phyloP scores from a whole-genome alignment of 768 basidiomycete genomes.

The Suillus alpinus region DNA sequence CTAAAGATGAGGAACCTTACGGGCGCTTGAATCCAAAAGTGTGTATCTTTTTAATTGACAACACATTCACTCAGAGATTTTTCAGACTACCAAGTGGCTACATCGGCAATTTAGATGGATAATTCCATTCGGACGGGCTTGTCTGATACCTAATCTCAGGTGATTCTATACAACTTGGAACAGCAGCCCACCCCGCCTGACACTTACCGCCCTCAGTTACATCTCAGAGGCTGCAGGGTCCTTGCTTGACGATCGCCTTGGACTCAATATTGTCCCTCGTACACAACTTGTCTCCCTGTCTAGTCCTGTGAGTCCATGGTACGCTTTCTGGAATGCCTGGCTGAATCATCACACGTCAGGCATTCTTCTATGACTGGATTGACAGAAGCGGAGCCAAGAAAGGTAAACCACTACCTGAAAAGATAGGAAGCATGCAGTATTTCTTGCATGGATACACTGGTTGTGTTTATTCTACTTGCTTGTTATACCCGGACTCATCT shows the following conservation, averaged over 20 bases:
- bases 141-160: conserved; percentile 89
- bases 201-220: conserved; percentile 48
- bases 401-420: conserved; percentile 79
- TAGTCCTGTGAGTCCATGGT: conserved; percentile 47
- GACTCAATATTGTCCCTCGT: conserved; percentile 78
- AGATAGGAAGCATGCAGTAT: conserved; percentile 88
- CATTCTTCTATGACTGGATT: conserved; percentile 93
- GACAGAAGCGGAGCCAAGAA: conserved; percentile 81
- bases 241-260: conserved; percentile 70
- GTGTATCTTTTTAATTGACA: conserved; percentile 2
- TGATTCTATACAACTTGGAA: conserved; percentile 21
- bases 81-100: conserved; percentile 84
- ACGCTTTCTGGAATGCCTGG: neutral
- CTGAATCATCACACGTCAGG: conserved; percentile 37
- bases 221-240: conserved; percentile 90
- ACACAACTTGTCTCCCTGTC: conserved; percentile 83
- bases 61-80: neutral
- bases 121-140: conserved; percentile 86
- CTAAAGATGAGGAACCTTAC: conserved; percentile 89
- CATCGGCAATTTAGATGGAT: conserved; percentile 88
- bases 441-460: conserved; percentile 85
- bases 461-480: conserved; percentile 17
- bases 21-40: conserved; percentile 86
- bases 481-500: neutral
- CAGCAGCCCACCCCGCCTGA: neutral